Percentiles rank a stretch among this genome's conserved stretches.
Conservation (phyloP, 805 yeast genomes). For the Blastobotrys americana region DNA sequence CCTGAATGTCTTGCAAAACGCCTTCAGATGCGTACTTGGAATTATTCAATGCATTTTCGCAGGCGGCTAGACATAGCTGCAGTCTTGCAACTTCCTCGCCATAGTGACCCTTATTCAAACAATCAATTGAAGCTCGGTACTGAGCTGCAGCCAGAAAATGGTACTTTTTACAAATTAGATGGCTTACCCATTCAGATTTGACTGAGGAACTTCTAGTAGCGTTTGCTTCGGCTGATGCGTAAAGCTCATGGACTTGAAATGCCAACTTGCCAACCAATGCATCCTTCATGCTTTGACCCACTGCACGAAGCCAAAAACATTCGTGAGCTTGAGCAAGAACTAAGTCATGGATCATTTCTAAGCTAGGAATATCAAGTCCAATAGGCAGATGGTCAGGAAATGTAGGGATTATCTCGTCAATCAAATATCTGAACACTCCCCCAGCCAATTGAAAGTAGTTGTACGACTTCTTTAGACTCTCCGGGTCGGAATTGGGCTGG, state of each 20-base stretch:
- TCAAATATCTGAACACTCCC: slow-evolving; percentile 47
- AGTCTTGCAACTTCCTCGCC: slow-evolving; percentile 68
- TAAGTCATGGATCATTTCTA: slow-evolving; percentile 44
- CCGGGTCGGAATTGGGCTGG: slow-evolving; percentile 38
- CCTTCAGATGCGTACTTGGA: slow-evolving; percentile 36
- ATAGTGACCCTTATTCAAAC: slow-evolving; percentile 44
- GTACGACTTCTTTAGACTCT: slow-evolving; percentile 57
- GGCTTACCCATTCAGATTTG: slow-evolving; percentile 59
- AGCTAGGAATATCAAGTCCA: slow-evolving; percentile 46
- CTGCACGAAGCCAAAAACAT: slow-evolving; percentile 71
- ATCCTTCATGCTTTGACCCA: slow-evolving; percentile 44
- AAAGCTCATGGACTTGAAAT: slow-evolving; percentile 52
- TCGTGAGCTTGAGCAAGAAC: slow-evolving; percentile 86
- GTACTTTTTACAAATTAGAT: slow-evolving; percentile 46
- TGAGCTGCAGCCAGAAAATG: slow-evolving; percentile 71
- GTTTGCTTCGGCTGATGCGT: slow-evolving; percentile 39
- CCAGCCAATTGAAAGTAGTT: slow-evolving; percentile 62
- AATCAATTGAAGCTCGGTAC: slow-evolving; percentile 49
- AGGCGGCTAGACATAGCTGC: slow-evolving; percentile 35
- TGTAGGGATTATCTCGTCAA: slow-evolving; percentile 20
- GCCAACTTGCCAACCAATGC: slow-evolving; percentile 59
- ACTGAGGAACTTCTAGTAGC: slow-evolving; percentile 44
- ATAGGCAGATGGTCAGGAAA: slow-evolving; percentile 27
- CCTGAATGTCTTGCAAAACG: slow-evolving; percentile 46
- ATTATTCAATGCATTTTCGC: slow-evolving; percentile 33